Percentiles rank a stretch among this genome's conserved stretches.
phyloP scores from a whole-genome alignment of 202 grass and related monocot species.

The Eragrostis tef region DNA sequence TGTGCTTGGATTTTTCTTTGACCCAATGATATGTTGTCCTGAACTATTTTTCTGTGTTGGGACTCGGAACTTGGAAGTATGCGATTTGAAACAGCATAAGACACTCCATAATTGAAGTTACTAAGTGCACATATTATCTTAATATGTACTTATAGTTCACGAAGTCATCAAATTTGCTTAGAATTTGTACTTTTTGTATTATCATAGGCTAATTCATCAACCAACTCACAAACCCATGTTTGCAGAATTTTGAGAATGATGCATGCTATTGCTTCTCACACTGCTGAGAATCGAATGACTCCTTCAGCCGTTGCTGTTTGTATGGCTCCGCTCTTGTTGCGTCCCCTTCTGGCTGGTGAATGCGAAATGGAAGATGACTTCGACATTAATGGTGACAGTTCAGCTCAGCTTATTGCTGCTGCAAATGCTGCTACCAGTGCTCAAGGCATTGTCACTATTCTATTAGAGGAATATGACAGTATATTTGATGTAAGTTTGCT shows the following conservation, averaged over 20 bases:
- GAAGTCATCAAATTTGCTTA: constrained; percentile 14
- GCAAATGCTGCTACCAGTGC: constrained; percentile 97
- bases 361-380: constrained; percentile 98
- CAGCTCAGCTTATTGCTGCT: constrained; percentile 97
- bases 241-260: constrained; percentile 97
- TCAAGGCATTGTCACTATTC: constrained; percentile 84
- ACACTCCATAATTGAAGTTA: constrained; percentile 4
- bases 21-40: constrained; percentile 25
- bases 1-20: constrained; percentile 41
- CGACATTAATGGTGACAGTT: constrained; percentile 71
- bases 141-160: background rate
- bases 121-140: constrained; percentile 2
- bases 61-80: constrained; percentile 4
- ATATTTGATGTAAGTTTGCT: constrained; percentile 79
- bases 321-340: constrained; percentile 96
- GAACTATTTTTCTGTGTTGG: constrained; percentile 26
- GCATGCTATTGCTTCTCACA: constrained; percentile 82
- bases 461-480: constrained; percentile 84
- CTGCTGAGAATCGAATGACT: constrained; percentile 89
- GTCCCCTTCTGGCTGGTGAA: constrained; percentile 97
- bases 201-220: constrained; percentile 19
- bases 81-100: constrained; percentile 31
- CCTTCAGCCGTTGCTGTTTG: constrained; percentile 94
- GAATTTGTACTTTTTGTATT: constrained; percentile 7
- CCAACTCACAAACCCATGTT: constrained; percentile 41